phyloP scores from a whole-genome alignment of 2,329 filamentous ascomycete species.

The Dactylellina sp. region DNA sequence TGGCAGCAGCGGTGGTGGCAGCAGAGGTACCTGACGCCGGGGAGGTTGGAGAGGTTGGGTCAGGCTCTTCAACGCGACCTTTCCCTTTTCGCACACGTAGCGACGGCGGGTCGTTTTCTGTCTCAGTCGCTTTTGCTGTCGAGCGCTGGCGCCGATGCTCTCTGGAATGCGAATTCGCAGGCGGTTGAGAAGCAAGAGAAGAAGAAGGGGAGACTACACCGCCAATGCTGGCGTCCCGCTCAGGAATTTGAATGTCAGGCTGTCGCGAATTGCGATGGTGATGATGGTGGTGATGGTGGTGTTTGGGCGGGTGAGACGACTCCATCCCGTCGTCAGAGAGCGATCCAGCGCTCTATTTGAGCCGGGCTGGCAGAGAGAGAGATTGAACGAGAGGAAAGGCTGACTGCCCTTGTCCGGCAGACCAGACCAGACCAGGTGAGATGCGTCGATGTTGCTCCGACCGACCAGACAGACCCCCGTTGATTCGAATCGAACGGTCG shows the following conservation, averaged over 20 bases:
- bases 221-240: conserved; percentile 54
- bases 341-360: conserved; percentile 34
- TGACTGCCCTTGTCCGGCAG: conserved; percentile 18
- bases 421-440: conserved; percentile 36
- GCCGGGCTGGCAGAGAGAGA: neutral
- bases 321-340: conserved; percentile 22
- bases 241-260: conserved; percentile 51
- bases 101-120: conserved; percentile 27
- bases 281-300: conserved; percentile 13
- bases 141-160: conserved; percentile 19
- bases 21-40: neutral
- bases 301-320: neutral
- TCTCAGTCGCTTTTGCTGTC: conserved; percentile 8
- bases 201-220: conserved; percentile 5
- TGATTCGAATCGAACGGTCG: neutral
- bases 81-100: conserved; percentile 54
- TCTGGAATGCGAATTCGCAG: conserved; percentile 7
- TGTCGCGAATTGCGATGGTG: conserved; percentile 28
- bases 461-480: neutral
- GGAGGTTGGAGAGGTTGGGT: conserved; percentile 5
- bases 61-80: conserved; percentile 47
- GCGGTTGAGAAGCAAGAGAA: conserved; percentile 11
- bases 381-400: neutral
- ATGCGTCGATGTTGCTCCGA: conserved; percentile 34
- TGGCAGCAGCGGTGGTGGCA: neutral